Evolutionary conservation across 208 protist species (phyloP), one percentile per base, ranked within the genome.

Genomic region (Leishmania major): DNA sequence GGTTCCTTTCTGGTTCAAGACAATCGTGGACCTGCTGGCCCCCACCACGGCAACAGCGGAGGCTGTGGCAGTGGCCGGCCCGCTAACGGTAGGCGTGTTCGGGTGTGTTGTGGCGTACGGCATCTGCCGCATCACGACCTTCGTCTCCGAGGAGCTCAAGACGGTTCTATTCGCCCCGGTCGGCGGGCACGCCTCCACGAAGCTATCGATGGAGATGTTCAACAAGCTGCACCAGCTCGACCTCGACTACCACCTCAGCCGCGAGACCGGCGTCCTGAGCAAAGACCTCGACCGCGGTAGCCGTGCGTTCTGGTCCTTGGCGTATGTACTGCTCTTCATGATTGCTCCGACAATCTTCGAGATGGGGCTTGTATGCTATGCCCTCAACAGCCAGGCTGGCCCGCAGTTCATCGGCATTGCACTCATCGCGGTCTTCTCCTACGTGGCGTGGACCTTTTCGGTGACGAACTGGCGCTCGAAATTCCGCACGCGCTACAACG

Each of bases 321-420:
- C 96, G 17, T 97, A 95, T 85, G 85, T 92, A 22, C 82, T 98
- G 55, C 89, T 99, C 31, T 99, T 99, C 84, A 91, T 98, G 90
- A 88, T 99, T 57, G 80, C 97, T 22, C 97, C 97, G n/a, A 98
- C 96, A 25, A 83, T 84, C n/a, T 97, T 99, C 82, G 97, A 99
- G 84, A 94, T 98, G 87, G 75, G 75, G 15, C 88, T 99, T n/a
- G 96, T 98, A 60, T 98, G 95, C 77, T 89, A 80, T 57, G 94
- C 95, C 35, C 90, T 99, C n/a, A 86, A 98, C 82, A 89, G 80
- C 19, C 90, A 94, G 76, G 94, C 93, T 6, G 97, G 96, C 4
- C 77, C 88, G 72, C 85, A 91, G 82, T 98, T 98, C 88, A 95
- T 97, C 76, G 78, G 77, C 45, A 98, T 96, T 67, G 96, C 96